phyloP scores from a whole-genome alignment of 768 basidiomycete genomes.

The Tubosaeta sp. region DNA sequence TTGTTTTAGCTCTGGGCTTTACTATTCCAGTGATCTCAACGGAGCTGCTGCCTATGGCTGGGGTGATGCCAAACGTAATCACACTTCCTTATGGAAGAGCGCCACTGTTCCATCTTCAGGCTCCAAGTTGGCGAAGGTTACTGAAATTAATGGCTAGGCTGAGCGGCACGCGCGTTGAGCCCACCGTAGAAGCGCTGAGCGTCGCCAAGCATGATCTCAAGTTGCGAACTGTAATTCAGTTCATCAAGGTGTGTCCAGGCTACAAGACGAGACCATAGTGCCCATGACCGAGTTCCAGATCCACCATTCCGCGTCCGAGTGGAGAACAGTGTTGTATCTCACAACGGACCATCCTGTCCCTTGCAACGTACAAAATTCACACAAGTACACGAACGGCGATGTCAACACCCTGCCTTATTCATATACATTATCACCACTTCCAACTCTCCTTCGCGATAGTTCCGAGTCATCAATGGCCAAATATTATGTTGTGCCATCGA shows the following conservation, averaged over 20 bases:
- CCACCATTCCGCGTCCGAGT: slow-evolving; percentile 53
- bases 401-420: slow-evolving; percentile 70
- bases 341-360: slow-evolving; percentile 69
- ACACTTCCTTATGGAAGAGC: slow-evolving; percentile 65
- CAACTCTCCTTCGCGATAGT: slow-evolving; percentile 59
- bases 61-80: slow-evolving; percentile 67
- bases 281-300: slow-evolving; percentile 32
- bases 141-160: slow-evolving; percentile 72
- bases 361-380: slow-evolving; percentile 36
- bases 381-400: slow-evolving; percentile 53
- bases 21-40: slow-evolving; percentile 50
- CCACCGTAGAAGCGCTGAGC: slow-evolving; percentile 64
- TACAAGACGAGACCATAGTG: not conserved
- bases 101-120: slow-evolving; percentile 68
- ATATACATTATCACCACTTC: slow-evolving; percentile 56
- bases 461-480: slow-evolving; percentile 62
- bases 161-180: slow-evolving; percentile 65
- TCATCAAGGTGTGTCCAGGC: slow-evolving; percentile 56
- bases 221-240: slow-evolving; percentile 74
- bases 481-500: slow-evolving; percentile 67
- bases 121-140: slow-evolving; percentile 69
- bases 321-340: slow-evolving; percentile 76
- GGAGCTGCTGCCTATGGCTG: slow-evolving; percentile 43
- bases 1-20: slow-evolving; percentile 62
- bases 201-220: slow-evolving; percentile 51